These are phyloP conservation scores for Fusarium multiceps DNA, from an alignment of 2,329 filamentous ascomycete species.

Conservation along the genomic window DNA sequence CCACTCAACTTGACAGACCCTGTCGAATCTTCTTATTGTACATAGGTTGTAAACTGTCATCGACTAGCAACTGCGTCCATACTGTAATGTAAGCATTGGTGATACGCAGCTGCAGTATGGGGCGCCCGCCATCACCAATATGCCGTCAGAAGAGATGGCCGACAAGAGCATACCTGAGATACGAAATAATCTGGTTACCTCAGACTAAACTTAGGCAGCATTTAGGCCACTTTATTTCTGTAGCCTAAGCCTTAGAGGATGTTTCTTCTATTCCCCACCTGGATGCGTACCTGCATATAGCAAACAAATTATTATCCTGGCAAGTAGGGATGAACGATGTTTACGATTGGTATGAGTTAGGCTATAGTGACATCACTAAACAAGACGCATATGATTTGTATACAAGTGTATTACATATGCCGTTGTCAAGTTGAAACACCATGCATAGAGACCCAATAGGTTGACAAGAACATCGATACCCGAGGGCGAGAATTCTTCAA, in stretches of 20 bases:
- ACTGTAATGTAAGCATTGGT: neutral
- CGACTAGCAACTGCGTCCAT: neutral
- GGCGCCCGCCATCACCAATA: neutral
- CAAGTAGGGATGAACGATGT: neutral
- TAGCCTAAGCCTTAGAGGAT: too few relatives aligned
- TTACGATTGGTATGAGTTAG: neutral
- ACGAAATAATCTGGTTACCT: too few relatives aligned
- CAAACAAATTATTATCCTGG: neutral
- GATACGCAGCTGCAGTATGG: neutral
- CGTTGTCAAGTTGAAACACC: neutral
- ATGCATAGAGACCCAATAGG: neutral
- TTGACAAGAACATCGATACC: neutral
- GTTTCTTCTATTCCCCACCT: accelerated
- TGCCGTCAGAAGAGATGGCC: too few relatives aligned
- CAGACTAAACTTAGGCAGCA: too few relatives aligned
- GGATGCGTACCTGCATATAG: neutral
- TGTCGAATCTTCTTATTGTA: neutral
- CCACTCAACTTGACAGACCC: neutral
- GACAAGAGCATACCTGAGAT: too few relatives aligned
- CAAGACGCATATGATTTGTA: neutral
- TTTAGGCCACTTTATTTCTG: too few relatives aligned
- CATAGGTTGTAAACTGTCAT: accelerated
- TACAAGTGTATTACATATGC: neutral
- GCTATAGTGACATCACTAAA: too few relatives aligned
- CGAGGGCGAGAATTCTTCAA: neutral